Evolutionary conservation across 768 basidiomycete genomes (phyloP).

Genomic region (Suillus brevipes): DNA sequence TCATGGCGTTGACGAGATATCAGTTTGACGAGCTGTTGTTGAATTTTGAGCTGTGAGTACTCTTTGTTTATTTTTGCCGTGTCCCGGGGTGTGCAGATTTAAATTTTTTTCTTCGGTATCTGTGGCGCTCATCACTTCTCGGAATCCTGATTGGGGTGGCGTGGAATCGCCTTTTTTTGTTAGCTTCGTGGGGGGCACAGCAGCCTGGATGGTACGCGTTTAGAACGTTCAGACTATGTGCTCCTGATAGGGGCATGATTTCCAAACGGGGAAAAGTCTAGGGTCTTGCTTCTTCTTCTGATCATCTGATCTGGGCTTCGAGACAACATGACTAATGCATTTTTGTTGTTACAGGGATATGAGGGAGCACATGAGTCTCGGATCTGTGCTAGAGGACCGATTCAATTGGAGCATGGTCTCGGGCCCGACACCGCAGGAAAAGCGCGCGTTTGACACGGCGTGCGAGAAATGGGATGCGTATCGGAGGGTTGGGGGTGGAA

Average conservation of each 20-base stretch:
- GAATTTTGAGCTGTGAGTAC: conserved; percentile 62
- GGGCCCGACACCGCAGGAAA: conserved; percentile 45
- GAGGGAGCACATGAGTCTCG: conserved; percentile 56
- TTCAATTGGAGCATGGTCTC: conserved; percentile 49
- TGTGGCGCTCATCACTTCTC: not conserved
- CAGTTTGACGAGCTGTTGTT: conserved; percentile 61
- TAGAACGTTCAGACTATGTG: not conserved
- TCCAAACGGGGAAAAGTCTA: not conserved
- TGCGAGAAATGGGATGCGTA: conserved; percentile 53
- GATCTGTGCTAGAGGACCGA: conserved; percentile 44
- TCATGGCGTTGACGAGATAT: conserved; percentile 53
- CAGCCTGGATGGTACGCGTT: conserved; percentile 3
- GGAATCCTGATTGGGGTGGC: not conserved
- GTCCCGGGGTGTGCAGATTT: not conserved
- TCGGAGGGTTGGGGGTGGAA: not conserved
- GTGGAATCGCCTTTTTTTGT: not conserved
- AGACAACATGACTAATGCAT: conserved; percentile 5
- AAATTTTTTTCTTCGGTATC: not conserved
- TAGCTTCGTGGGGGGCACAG: not conserved
- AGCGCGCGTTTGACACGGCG: conserved; percentile 55
- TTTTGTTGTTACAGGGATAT: conserved; percentile 51
- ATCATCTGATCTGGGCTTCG: not conserved
- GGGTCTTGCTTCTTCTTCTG: not conserved
- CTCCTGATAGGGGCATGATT: not conserved
- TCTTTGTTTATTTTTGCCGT: not conserved